Evolutionary conservation across 257 asterid species (phyloP).

Genomic region (Jacaranda copaia): DNA sequence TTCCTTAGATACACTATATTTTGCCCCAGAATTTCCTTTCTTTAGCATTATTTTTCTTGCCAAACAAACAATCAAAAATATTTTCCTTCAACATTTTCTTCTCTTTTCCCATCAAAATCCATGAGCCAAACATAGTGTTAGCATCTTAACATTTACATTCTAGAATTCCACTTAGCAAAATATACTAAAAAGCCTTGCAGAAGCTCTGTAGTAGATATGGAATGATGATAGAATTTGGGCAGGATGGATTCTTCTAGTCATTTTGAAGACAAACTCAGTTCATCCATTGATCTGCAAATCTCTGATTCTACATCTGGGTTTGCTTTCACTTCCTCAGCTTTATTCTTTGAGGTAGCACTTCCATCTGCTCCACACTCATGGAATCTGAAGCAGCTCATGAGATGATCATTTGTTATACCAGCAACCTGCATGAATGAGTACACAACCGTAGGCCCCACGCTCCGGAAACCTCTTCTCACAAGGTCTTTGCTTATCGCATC

Average conservation of each 20-base stretch:
- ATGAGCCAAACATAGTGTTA: too few relatives aligned
- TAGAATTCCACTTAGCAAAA: neutral
- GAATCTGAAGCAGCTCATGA: conserved; percentile 55
- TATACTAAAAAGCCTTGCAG: neutral
- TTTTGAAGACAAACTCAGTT: conserved; percentile 45
- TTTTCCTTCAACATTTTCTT: too few relatives aligned
- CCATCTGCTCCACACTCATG: conserved; percentile 41
- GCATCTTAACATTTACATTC: neutral
- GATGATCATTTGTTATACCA: conserved; percentile 58
- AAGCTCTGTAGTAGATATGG: neutral
- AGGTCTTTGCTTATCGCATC: conserved; percentile 57
- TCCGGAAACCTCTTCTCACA: conserved; percentile 46
- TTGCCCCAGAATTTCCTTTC: too few relatives aligned
- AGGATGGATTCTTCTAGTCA: conserved; percentile 3
- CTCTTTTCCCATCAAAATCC: too few relatives aligned
- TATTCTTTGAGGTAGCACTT: neutral
- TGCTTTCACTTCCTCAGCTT: conserved; percentile 13
- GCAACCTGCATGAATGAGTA: conserved; percentile 65
- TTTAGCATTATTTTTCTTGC: too few relatives aligned
- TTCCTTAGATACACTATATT: too few relatives aligned
- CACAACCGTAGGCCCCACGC: conserved; percentile 53
- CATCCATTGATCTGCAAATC: conserved; percentile 37
- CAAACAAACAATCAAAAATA: too few relatives aligned
- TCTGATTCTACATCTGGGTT: conserved; percentile 25
- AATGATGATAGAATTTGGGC: too few relatives aligned